Evolutionary conservation across 306 rosid genomes (phyloP), one percentile per base, ranked within the genome.

Genomic region (Prunus padus): DNA sequence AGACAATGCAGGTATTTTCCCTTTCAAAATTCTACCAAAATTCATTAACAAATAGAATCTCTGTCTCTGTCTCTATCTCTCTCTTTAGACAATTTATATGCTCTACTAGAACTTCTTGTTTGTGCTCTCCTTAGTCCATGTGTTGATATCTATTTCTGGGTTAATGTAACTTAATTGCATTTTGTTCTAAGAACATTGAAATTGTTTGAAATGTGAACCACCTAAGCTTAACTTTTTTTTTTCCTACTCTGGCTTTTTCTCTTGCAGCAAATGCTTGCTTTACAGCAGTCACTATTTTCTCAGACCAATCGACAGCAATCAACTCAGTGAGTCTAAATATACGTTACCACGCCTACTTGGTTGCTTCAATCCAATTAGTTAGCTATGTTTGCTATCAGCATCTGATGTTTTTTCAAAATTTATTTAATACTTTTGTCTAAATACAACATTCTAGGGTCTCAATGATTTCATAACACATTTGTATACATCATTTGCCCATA

Each of bases 201-300:
- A 72, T 30, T 31, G 49, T 42, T 73, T 65, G 52, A 42, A 30
- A 42, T 69, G 20, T 26, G 49, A 46, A 25, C 55, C 26, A 45
- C 44, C 25, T 18, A 20, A 67, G 19, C 33, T 57, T 44, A 66
- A 66, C 65, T 25, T 45, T 23, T 8, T 26, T 44, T 64, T 64
- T 64, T 12, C 22, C 11, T 45, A 50, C 61, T 37, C 10, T 60
- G 55, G 59, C 7, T 77, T 55, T 78, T 30, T 20, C 55, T 54
- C 62, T 77, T 46, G 79, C 85, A 87, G 87, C 91, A 87, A 87
- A 73, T 85, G 87, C 86, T 84, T 10, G 20, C 88, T 16, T 49
- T 82, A 26, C 88, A 87, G 82, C 91, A 82, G 59, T 78, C 87
- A 8, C 84, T 87, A 66, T 52, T 76, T 33, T 72, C 91, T 61